Evolutionary conservation across 768 basidiomycete species (phyloP), one percentile per base, ranked within the genome.

Genomic region (Tulasnella sp.): DNA sequence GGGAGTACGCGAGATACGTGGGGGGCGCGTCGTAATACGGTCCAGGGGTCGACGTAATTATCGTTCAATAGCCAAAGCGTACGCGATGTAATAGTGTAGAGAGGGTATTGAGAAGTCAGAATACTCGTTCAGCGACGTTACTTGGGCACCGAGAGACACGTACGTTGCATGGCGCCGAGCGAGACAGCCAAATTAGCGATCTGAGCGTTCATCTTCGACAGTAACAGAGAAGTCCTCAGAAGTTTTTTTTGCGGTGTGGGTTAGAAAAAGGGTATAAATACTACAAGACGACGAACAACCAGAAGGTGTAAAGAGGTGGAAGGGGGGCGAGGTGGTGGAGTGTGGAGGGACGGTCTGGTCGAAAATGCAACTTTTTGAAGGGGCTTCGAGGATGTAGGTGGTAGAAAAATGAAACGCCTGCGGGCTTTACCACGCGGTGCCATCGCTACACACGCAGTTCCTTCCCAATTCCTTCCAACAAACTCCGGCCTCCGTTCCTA

Each of bases 91-190:
- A 35, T 29, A 29, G 61, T 35, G 37, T 67, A 44, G 11, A 46
- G 61, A 40, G 77, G 61, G 70, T 35, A 71, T 6, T 5, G n/a
- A 26, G 6, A 40, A 7, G 37, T n/a, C 29, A 72, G 32, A 35
- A 72, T 26, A 39, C 15, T 40, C 39, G 71, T 72, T 51, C 71
- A 42, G 37, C 4, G 23, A 72, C 11, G 32, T 16, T 40, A 9
- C 16, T 16, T 40, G 4, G 18, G 37, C 76, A 32, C 35, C 7
- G 55, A 46, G 26, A 70, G 71, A 61, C 29, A 82, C 87, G 72
- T 76, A 94, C 94, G 78, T 83, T 98, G 96, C 96, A 98, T 96
- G 80, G 91, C 94, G 73, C 91, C 94, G 80, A 99, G 92, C 74
- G 95, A 97, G 82, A 98, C 89, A 81, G 92, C 88, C 79, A 99